These are phyloP conservation scores for Trichoderma sp. DNA, from an alignment of 2,329 filamentous ascomycete genomes.

Conservation along the genomic window DNA sequence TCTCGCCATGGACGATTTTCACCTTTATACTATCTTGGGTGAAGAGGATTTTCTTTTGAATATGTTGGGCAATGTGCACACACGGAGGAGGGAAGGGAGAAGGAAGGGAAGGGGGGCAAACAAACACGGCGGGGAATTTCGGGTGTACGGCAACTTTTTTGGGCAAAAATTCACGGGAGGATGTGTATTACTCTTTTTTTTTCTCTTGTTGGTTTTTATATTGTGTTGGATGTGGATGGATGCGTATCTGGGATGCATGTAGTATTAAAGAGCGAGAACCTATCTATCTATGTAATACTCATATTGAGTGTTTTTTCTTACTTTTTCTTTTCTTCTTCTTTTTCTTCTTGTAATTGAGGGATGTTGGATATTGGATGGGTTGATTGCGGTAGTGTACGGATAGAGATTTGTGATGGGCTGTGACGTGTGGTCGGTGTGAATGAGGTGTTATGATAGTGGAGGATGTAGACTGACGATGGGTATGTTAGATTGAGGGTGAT, in stretches of 20 bases:
- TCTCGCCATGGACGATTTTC: neutral
- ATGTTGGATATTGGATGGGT: neutral
- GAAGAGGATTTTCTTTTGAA: neutral
- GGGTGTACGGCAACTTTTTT: slow-evolving; percentile 5
- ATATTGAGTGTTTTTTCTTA: neutral
- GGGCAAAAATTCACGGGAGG: slow-evolving; percentile 7
- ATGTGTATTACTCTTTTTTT: neutral
- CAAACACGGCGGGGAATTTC: slow-evolving; percentile 2
- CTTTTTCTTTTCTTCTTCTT: neutral
- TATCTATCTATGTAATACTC: neutral
- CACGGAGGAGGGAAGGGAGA: neutral
- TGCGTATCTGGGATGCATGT: neutral
- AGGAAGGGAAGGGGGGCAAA: neutral
- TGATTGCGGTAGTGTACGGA: neutral
- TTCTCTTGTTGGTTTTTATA: neutral
- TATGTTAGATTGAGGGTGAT: neutral
- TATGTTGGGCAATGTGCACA: neutral
- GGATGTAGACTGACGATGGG: too few species aligned
- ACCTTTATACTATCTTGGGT: neutral
- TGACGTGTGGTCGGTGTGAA: neutral
- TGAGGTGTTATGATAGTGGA: too few species aligned
- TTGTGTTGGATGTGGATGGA: neutral
- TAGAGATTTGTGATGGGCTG: neutral
- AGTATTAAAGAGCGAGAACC: slow-evolving; percentile 7
- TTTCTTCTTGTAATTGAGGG: neutral